Conservation (phyloP, 2,329 filamentous ascomycete species). For the Pestalotiopsis sp. region DNA sequence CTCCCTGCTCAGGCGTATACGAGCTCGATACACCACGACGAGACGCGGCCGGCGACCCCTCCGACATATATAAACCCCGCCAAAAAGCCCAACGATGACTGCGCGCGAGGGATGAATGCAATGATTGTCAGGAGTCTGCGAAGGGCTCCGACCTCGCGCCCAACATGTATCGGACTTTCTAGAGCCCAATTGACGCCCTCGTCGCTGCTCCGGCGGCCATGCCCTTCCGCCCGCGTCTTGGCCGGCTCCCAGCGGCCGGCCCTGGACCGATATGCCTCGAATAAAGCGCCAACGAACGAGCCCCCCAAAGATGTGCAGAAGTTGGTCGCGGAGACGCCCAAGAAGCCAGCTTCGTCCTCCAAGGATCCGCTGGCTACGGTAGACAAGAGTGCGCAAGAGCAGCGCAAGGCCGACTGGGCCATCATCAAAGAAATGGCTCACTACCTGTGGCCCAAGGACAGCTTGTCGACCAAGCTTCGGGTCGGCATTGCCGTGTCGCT, state of each 20-base stretch:
- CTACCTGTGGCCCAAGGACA: constrained; percentile 95
- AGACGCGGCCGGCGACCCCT: neutral
- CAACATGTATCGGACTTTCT: constrained; percentile 11
- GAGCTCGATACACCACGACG: neutral
- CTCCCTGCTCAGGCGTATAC: neutral
- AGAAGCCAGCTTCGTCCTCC: constrained; percentile 16
- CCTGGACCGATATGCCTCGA: constrained; percentile 15
- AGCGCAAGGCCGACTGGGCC: constrained; percentile 96
- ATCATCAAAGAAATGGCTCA: constrained; percentile 98
- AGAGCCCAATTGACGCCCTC: neutral
- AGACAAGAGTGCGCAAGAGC: constrained; percentile 76
- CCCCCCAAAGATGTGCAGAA: constrained; percentile 14
- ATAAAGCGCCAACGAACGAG: constrained; percentile 11
- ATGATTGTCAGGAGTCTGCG: constrained; percentile 16
- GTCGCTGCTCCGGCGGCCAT: neutral
- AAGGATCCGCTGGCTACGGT: constrained; percentile 64
- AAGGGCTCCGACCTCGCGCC: constrained; percentile 13
- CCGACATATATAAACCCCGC: neutral
- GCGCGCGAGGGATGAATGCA: constrained; percentile 10
- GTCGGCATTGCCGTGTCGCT: constrained; percentile 84
- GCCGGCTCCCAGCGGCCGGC: constrained; percentile 24
- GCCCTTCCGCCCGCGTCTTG: constrained; percentile 17
- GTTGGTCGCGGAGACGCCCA: neutral
- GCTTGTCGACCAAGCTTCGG: constrained; percentile 78
- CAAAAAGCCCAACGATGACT: constrained; percentile 9